Evolutionary conservation across 441 rosid genomes (phyloP).

Genomic region (Flueggea neowawraea): DNA sequence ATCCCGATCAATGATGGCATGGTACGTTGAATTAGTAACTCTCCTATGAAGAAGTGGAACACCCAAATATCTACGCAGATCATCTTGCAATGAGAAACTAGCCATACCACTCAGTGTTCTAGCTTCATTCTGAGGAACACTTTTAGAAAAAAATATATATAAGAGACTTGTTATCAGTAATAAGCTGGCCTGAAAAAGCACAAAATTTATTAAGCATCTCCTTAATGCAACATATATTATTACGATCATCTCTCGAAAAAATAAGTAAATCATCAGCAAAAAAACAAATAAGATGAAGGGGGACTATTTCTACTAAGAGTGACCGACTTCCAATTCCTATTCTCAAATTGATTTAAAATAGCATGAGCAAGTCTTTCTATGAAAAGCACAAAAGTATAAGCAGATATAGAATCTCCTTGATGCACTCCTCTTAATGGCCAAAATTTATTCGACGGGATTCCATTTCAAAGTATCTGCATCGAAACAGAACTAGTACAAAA

Average conservation of each 20-base stretch:
- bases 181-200: no score
- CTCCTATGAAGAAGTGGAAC: neutral
- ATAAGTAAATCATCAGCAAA: slow-evolving; percentile 3
- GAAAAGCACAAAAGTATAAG: neutral
- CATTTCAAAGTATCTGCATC: neutral
- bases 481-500: no score
- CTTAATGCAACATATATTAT: neutral
- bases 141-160: neutral
- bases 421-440: neutral
- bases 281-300: neutral
- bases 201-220: neutral
- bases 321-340: neutral
- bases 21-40: no score
- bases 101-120: no score
- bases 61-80: neutral
- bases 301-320: neutral
- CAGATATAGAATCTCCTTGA: neutral
- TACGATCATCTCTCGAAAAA: neutral
- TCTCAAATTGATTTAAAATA: no score
- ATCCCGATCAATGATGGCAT: no score
- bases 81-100: neutral
- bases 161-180: no score
- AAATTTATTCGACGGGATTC: neutral
- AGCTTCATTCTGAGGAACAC: neutral
- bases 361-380: neutral